Evolutionary conservation across 352 stramenopile species (phyloP), one percentile per base, ranked within the genome.

Genomic region (Globisporangium nunn): DNA sequence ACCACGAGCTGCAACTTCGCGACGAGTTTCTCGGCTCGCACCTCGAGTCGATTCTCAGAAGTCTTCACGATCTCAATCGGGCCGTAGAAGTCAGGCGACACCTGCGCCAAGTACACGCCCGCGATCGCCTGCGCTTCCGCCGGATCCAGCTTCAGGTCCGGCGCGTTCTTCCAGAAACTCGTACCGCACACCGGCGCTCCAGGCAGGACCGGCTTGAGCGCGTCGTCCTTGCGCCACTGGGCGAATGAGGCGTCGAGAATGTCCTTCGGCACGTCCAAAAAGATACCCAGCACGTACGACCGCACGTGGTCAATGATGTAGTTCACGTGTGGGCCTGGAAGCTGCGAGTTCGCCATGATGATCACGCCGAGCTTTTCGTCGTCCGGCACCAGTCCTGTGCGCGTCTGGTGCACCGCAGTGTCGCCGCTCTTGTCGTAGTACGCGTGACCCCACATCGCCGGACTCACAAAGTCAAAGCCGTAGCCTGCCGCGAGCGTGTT

Each of bases 351-450:
- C 52, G 67, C 71, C 64, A 88, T 73, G 47, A 88, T 60, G 49
- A 85, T 64, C 30, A 90, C 71, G 0, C 72, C 75, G 0, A 90
- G 58, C n/a, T 84, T 58, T 11, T 67, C 64, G 2, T 67, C 62
- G 4, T 67, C 58, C 0, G 78, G 75, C 2, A 68, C 46, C 33
- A 87, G 81, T 0, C 80, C 77, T 3, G 72, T 87, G 14, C 77
- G 71, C 3, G 77, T 87, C 8, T 85, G 66, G 45, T 88, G 78
- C 2, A 73, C 54, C 3, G 60, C 37, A 2, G 75, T 82, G 59
- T 90, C 80, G 2, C 75, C 77, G 33, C 75, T 76, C 59, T 90
- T 90, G 63, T 90, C 80, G 23, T 71, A 70, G 55, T 90, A 88
- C 33, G 74, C 70, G 54, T 85, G 71, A 4, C 80, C 80, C 75